A percentile compares a stretch with the other conserved stretches of the same genome.
phyloP scores from a whole-genome alignment of 2,329 filamentous ascomycete genomes.

The Monilinia fructigena region DNA sequence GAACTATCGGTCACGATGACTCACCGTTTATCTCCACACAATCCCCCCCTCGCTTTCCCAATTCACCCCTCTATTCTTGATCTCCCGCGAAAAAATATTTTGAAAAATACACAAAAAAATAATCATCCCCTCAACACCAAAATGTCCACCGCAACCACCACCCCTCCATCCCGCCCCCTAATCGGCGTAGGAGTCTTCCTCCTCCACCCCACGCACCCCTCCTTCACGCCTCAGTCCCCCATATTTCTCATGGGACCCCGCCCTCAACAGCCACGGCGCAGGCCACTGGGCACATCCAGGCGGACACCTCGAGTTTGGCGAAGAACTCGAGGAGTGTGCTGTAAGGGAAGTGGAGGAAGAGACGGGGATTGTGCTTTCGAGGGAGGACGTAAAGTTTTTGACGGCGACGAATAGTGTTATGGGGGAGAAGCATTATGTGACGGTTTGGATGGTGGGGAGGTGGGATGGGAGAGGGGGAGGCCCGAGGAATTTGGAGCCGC shows the following conservation, averaged over 20 bases:
- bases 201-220: slow-evolving; percentile 13
- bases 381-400: slow-evolving; percentile 49
- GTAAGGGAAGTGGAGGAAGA: slow-evolving; percentile 69
- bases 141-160: too few relatives aligned
- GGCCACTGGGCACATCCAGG: slow-evolving; percentile 68
- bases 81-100: too few relatives aligned
- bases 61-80: too few relatives aligned
- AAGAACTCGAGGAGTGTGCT: slow-evolving; percentile 61
- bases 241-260: slow-evolving; percentile 29
- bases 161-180: slow-evolving; percentile 17
- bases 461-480: slow-evolving; percentile 49
- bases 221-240: slow-evolving; percentile 18
- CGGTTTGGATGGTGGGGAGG: slow-evolving; percentile 62
- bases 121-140: too few relatives aligned
- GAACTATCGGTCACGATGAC: too few relatives aligned
- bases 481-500: slow-evolving; percentile 50
- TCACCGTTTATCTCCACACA: too few relatives aligned
- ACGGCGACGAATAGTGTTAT: slow-evolving; percentile 69
- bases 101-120: too few relatives aligned
- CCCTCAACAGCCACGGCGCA: slow-evolving; percentile 26
- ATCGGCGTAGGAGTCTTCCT: slow-evolving; percentile 31
- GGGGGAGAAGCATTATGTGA: slow-evolving; percentile 67
- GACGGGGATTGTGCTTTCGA: slow-evolving; percentile 58
- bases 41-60: too few relatives aligned
- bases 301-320: slow-evolving; percentile 71